Evolutionary conservation across 306 rosid genomes (phyloP).

Genomic region (Vicia faba): DNA sequence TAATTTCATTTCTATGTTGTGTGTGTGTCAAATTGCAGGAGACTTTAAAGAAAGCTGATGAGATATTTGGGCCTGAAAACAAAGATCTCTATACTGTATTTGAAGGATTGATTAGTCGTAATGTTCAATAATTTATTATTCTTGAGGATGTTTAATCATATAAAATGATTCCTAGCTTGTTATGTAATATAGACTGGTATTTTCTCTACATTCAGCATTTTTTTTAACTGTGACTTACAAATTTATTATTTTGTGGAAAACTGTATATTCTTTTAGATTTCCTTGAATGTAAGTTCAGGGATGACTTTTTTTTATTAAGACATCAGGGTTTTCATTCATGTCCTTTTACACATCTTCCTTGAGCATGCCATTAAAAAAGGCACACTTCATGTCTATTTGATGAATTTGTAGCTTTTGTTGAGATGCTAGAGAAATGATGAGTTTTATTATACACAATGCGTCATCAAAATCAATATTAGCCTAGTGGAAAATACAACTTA

Average conservation of each 20-base stretch:
- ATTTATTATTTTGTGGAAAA: background rate
- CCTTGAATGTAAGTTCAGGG: no score
- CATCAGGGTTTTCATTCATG: no score
- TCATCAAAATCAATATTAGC: no score
- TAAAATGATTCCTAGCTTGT: conserved; percentile 29
- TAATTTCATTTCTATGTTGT: background rate
- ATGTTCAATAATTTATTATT: conserved; percentile 50
- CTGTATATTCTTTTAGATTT: background rate
- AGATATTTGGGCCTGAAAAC: conserved; percentile 89
- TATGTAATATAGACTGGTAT: background rate
- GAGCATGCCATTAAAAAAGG: no score
- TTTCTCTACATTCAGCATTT: conserved; percentile 3
- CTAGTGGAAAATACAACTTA: no score
- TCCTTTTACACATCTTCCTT: no score
- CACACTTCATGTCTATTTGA: no score
- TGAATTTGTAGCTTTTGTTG: no score
- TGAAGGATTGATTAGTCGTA: conserved; percentile 88
- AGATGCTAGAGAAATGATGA: no score
- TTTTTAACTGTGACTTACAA: conserved; percentile 34
- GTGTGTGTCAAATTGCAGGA: conserved; percentile 56
- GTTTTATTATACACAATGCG: no score
- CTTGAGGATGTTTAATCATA: background rate
- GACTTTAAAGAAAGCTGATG: conserved; percentile 84
- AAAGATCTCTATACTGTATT: conserved; percentile 78
- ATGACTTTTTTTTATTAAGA: no score